These are phyloP conservation scores for Sphaerulina vaccinii DNA, from an alignment of 2,329 filamentous ascomycete species.

Conservation along the genomic window DNA sequence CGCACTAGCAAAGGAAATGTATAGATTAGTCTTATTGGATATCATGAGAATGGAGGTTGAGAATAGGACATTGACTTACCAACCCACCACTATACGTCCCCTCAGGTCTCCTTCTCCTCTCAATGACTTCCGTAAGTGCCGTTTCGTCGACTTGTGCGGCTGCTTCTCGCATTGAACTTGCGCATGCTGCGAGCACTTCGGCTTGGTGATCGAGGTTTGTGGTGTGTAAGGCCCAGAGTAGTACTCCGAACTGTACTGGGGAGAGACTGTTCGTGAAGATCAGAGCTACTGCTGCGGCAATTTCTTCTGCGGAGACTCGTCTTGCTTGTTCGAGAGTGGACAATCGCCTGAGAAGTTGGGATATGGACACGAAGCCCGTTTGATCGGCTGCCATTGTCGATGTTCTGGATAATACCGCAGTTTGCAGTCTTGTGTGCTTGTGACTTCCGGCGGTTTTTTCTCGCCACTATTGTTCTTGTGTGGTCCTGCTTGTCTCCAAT, in stretches of 20 bases:
- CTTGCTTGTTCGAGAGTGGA: constrained; percentile 47
- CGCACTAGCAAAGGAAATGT: no score
- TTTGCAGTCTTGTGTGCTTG: not conserved
- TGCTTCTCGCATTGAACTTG: constrained; percentile 77
- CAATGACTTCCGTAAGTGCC: constrained; percentile 61
- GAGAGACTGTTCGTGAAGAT: constrained; percentile 90
- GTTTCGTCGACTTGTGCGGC: constrained; percentile 69
- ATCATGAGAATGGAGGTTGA: not conserved
- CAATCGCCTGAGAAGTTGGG: constrained; percentile 69
- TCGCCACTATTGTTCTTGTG: no score
- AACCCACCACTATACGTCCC: constrained; percentile 80
- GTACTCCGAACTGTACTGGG: constrained; percentile 80
- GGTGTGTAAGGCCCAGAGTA: constrained; percentile 90
- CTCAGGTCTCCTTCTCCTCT: constrained; percentile 60
- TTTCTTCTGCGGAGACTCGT: constrained; percentile 69
- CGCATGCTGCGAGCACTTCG: constrained; percentile 83
- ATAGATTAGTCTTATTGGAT: no score
- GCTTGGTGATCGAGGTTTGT: constrained; percentile 80
- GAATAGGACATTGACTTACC: constrained; percentile 52
- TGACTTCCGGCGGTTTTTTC: no score
- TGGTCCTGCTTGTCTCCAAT: no score
- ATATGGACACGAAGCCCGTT: constrained; percentile 53
- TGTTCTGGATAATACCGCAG: not conserved
- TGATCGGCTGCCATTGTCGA: constrained; percentile 20
- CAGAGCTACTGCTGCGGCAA: constrained; percentile 83